Evolutionary conservation across 345 rosid genomes (phyloP).

Genomic region (Brassica cretica): DNA sequence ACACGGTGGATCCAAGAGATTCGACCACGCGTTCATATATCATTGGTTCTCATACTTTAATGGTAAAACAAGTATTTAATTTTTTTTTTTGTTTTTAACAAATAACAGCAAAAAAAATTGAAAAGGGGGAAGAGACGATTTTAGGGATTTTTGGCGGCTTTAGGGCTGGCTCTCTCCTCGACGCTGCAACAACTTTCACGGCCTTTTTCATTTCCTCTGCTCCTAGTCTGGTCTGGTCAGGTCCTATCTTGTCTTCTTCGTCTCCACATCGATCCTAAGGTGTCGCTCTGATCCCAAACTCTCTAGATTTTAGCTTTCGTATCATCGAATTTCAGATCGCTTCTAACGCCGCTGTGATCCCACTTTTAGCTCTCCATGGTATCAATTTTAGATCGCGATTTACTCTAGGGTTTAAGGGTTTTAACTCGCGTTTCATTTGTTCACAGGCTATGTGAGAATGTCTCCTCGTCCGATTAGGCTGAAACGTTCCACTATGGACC

Average conservation of each 20-base stretch:
- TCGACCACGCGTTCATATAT: neutral
- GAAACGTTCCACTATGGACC: neutral
- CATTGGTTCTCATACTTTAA: neutral
- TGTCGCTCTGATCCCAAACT: neutral
- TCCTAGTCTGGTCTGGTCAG: neutral
- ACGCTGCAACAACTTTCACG: neutral
- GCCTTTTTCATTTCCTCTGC: neutral
- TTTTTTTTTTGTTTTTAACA: neutral
- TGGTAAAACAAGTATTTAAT: neutral
- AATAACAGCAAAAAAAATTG: neutral
- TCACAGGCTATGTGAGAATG: neutral
- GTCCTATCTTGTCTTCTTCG: neutral
- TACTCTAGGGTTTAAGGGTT: no score
- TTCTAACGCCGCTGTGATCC: no score
- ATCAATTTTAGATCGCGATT: no score
- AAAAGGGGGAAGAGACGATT: neutral
- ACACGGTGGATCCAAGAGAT: neutral
- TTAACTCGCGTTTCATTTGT: no score
- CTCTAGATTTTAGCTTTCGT: neutral
- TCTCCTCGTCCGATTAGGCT: neutral
- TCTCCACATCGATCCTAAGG: neutral
- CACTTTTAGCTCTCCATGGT: no score
- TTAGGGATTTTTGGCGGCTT: neutral
- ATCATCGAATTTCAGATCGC: neutral
- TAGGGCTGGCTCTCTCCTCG: neutral